Evolutionary conservation across 805 yeast species (phyloP).

Genomic region (Candida krabiensis): DNA sequence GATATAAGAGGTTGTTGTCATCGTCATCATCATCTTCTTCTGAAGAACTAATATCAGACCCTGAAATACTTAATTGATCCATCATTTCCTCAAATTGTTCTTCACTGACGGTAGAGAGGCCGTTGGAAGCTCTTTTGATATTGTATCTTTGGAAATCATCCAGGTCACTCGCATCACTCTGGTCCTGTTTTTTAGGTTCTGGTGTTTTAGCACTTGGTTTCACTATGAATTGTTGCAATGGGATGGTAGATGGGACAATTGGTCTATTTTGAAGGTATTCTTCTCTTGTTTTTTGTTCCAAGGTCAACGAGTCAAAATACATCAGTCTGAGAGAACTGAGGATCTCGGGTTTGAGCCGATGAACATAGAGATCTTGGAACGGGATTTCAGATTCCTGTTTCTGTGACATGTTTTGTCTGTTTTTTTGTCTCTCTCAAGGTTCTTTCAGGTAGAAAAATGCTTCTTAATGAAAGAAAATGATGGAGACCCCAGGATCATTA

Average conservation of each 20-base stretch:
- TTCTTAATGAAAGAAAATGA: conserved; percentile 3
- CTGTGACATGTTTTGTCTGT: background rate
- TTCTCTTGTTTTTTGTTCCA: conserved; percentile 28
- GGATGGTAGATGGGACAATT: conserved; percentile 1
- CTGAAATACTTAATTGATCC: conserved; percentile 58
- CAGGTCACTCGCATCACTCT: background rate
- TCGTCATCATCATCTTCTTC: conserved; percentile 25
- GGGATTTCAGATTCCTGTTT: conserved; percentile 9
- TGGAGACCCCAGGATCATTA: too few species aligned
- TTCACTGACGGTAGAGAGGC: conserved; percentile 48
- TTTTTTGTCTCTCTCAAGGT: conserved; percentile 2
- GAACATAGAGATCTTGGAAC: conserved; percentile 46
- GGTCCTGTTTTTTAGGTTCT: conserved; percentile 1
- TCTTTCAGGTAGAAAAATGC: too few species aligned
- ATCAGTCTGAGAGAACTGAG: conserved; percentile 49
- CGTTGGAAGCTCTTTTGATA: conserved; percentile 49
- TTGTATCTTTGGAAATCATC: conserved; percentile 39
- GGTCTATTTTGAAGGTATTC: conserved; percentile 19
- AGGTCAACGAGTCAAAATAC: conserved; percentile 53
- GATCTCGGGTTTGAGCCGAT: conserved; percentile 41
- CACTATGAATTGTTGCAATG: conserved; percentile 4
- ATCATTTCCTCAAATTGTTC: conserved; percentile 57
- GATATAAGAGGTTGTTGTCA: background rate
- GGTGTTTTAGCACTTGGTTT: conserved; percentile 16
- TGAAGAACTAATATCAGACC: conserved; percentile 46